These are phyloP conservation scores for Botrytis paeoniae DNA, from an alignment of 2,329 filamentous ascomycete genomes.

Conservation along the genomic window DNA sequence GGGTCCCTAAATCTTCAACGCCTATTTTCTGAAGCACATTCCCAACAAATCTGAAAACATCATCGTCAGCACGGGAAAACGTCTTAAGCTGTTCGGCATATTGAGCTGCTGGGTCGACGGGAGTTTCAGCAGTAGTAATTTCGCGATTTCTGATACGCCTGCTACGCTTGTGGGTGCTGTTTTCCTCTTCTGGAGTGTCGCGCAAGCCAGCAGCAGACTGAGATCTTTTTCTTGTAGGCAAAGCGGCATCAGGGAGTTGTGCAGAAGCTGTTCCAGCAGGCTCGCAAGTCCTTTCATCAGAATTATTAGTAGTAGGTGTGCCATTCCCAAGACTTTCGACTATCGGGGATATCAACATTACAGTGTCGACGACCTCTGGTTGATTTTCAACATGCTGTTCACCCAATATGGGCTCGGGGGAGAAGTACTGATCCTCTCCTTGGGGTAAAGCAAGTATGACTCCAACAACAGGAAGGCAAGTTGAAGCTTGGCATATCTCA, in stretches of 20 bases:
- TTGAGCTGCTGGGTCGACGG: conserved; percentile 49
- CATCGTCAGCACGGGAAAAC: conserved; percentile 33
- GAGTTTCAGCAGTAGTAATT: conserved; percentile 47
- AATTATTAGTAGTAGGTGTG: conserved; percentile 24
- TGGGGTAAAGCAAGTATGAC: conserved; percentile 30
- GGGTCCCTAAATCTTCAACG: conserved; percentile 35
- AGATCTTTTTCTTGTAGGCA: conserved; percentile 55
- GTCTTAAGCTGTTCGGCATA: conserved; percentile 53
- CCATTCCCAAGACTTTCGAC: conserved; percentile 23
- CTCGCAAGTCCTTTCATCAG: conserved; percentile 26
- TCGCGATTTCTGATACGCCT: conserved; percentile 64
- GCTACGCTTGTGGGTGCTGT: conserved; percentile 57
- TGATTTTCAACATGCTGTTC: conserved; percentile 25
- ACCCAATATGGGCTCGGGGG: background rate
- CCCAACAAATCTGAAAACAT: conserved; percentile 35
- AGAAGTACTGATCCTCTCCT: conserved; percentile 20
- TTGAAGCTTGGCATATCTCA: conserved; percentile 27
- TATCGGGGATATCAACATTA: conserved; percentile 29
- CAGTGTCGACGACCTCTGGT: conserved; percentile 33
- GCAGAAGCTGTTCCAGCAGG: conserved; percentile 29
- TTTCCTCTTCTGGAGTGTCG: conserved; percentile 56
- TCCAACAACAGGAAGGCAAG: conserved; percentile 25
- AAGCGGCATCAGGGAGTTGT: conserved; percentile 28
- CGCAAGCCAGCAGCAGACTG: conserved; percentile 59
- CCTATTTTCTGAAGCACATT: conserved; percentile 33